These are phyloP conservation scores for Saccharomycopsis sp. DNA, from an alignment of 805 yeast species.

Conservation along the genomic window DNA sequence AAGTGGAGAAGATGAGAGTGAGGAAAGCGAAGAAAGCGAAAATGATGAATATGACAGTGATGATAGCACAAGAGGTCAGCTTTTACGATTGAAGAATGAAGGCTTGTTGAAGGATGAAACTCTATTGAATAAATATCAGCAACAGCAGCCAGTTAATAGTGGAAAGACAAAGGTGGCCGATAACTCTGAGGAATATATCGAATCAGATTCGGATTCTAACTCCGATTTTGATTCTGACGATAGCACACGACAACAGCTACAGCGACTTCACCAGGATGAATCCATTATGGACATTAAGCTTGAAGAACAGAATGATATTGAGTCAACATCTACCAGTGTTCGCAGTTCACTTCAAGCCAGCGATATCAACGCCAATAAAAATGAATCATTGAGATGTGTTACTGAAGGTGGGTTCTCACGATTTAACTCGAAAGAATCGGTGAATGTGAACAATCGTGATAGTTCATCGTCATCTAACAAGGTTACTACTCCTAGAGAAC, in stretches of 20 bases:
- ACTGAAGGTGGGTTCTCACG: constrained; percentile 1
- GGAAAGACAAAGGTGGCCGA: constrained; percentile 7
- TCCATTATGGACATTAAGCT: background rate
- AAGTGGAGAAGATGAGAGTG: background rate
- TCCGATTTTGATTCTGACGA: constrained; percentile 14
- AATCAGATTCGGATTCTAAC: constrained; percentile 1
- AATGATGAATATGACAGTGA: constrained; percentile 17
- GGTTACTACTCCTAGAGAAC: no score
- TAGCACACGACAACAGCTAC: constrained; percentile 17
- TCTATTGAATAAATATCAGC: constrained; percentile 9
- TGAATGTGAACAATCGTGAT: no score
- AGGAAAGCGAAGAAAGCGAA: background rate
- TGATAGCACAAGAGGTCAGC: constrained; percentile 20
- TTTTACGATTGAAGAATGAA: constrained; percentile 13
- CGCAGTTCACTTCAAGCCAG: no score
- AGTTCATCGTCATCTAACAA: no score
- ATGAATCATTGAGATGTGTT: background rate
- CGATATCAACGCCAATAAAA: no score
- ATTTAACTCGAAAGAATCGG: background rate
- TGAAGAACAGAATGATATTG: no score
- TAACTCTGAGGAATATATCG: background rate
- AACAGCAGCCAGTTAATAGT: constrained; percentile 4
- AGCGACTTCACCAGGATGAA: constrained; percentile 6
- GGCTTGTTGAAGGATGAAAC: constrained; percentile 13
- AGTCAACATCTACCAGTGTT: no score